Evolutionary conservation across 176 grass and related monocot species (phyloP).

Genomic region (Ampelocalamus luodianensis): DNA sequence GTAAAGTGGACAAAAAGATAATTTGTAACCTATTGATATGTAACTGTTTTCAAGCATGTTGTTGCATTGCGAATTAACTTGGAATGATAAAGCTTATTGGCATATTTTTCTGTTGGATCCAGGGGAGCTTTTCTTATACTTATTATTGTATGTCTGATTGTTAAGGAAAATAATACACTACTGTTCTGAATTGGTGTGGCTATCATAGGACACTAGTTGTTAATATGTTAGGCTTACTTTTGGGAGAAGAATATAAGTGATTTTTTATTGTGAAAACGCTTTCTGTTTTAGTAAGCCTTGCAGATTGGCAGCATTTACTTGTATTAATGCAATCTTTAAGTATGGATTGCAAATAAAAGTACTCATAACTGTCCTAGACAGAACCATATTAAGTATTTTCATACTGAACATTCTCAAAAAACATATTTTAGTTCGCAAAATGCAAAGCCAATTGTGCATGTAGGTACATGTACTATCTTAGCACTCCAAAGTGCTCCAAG

Average conservation of each 20-base stretch:
- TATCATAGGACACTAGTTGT: neutral
- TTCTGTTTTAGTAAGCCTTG: neutral
- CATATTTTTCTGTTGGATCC: no score
- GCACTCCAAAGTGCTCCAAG: neutral
- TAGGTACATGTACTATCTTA: neutral
- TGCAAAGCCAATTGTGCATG: neutral
- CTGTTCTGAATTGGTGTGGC: neutral
- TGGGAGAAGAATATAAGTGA: neutral
- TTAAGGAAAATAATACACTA: neutral
- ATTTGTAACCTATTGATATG: neutral
- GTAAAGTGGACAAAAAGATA: slow-evolving; percentile 51
- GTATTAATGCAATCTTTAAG: neutral
- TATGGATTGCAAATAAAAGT: neutral
- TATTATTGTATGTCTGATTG: neutral
- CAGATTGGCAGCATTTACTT: neutral
- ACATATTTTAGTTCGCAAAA: neutral
- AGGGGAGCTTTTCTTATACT: no score
- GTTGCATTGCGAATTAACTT: slow-evolving; percentile 25
- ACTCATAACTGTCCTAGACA: neutral
- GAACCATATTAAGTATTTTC: neutral
- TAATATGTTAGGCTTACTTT: neutral
- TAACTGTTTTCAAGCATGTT: slow-evolving; percentile 21
- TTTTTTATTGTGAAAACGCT: neutral
- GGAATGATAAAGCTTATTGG: neutral
- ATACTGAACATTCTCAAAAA: neutral